These are phyloP conservation scores for Xylariomycetidae sp. DNA, from an alignment of 2,329 filamentous ascomycete genomes.

Conservation along the genomic window DNA sequence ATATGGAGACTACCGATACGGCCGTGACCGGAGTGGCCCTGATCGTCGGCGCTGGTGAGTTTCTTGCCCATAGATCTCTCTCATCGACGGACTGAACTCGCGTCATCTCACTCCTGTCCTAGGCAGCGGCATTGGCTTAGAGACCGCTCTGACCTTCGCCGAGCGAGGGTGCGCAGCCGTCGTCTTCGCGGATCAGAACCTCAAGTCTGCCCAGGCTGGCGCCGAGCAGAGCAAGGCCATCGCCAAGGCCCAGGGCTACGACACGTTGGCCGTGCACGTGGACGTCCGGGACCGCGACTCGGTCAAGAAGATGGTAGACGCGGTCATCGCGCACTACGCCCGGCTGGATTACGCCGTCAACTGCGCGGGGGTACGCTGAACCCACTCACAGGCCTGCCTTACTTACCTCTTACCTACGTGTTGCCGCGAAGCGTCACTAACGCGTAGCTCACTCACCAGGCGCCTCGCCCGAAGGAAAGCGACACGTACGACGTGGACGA, in stretches of 20 bases:
- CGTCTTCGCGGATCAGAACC: conserved; percentile 9
- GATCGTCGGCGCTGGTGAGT: conserved; percentile 2
- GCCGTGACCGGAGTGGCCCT: conserved; percentile 2
- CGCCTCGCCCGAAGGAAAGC: conserved; percentile 4
- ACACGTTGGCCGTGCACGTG: conserved; percentile 7
- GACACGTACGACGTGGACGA: conserved; percentile 7
- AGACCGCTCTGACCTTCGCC: conserved; percentile 10
- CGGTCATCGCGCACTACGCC: conserved; percentile 1
- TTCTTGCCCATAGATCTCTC: too few relatives aligned
- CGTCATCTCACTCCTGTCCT: neutral
- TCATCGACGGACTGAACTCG: too few relatives aligned
- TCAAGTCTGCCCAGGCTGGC: conserved; percentile 5
- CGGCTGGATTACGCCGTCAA: conserved; percentile 8
- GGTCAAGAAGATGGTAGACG: conserved; percentile 5
- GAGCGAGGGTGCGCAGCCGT: conserved; percentile 13
- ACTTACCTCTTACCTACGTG: neutral
- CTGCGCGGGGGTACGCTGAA: conserved; percentile 3
- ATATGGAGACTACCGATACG: too few relatives aligned
- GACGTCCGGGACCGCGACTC: conserved; percentile 12
- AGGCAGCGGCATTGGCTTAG: conserved; percentile 13
- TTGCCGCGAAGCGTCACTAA: neutral
- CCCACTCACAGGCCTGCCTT: neutral
- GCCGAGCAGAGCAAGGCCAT: conserved; percentile 9
- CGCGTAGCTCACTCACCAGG: conserved; percentile 2
- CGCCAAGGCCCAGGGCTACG: conserved; percentile 6